Conservation (phyloP, 2,329 filamentous ascomycete genomes). For the Diaporthe caulivora region DNA sequence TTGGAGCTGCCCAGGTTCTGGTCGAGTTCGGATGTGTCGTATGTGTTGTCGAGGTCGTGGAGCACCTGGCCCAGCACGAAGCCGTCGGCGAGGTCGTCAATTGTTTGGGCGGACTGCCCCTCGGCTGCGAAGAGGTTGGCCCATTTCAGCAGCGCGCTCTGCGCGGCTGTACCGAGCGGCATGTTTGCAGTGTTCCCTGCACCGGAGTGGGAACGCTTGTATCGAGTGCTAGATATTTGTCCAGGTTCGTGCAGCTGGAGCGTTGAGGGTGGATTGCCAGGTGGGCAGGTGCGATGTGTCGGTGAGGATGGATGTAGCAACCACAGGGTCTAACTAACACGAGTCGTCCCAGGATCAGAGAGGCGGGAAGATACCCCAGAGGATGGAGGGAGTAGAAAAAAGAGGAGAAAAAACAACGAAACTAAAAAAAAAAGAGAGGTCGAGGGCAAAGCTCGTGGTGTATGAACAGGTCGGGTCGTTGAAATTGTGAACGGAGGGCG, state of each 20-base stretch:
- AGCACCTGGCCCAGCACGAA: conserved; percentile 67
- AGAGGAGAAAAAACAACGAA: not conserved
- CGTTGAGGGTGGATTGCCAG: conserved; percentile 23
- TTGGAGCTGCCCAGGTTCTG: conserved; percentile 56
- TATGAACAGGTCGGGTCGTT: not conserved
- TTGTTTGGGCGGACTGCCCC: conserved; percentile 56
- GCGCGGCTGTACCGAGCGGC: conserved; percentile 59
- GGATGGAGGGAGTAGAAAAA: not conserved
- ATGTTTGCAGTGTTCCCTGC: conserved; percentile 45
- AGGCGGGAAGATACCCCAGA: not conserved
- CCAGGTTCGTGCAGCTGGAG: conserved; percentile 5
- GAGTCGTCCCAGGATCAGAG: not conserved
- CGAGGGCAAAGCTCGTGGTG: not conserved
- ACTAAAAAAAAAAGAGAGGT: not conserved
- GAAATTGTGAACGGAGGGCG: conserved; percentile 2
- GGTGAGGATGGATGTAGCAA: conserved; percentile 20
- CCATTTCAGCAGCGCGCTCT: conserved; percentile 69
- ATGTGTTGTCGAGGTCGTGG: conserved; percentile 68
- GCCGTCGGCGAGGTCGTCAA: conserved; percentile 66
- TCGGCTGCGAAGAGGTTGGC: conserved; percentile 63
- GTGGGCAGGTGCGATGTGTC: conserved; percentile 24
- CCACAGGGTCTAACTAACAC: conserved; percentile 2
- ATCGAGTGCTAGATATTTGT: conserved; percentile 13
- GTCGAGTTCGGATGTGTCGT: conserved; percentile 67
- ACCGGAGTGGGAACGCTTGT: conserved; percentile 16